Evolutionary conservation across 1,284 basidiomycete species (phyloP), one percentile per base, ranked within the genome.

Genomic region (Microbotryum scabiosae): DNA sequence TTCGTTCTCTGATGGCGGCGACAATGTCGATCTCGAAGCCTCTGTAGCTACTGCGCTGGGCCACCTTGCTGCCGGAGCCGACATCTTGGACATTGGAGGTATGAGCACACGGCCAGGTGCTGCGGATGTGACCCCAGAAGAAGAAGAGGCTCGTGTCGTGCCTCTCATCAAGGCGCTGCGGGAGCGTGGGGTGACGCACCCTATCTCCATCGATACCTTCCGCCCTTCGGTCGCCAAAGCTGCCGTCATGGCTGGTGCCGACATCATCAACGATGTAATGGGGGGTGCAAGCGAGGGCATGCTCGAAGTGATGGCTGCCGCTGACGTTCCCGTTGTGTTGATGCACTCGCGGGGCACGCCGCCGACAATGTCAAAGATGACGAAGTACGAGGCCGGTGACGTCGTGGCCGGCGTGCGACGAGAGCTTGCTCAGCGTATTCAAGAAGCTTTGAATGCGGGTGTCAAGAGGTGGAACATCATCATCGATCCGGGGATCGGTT

Each of bases 241-340:
- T 0, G 87, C 90, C 0, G 78, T 97, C 7, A 76, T 78, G 6
- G 90, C 88, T 0, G 94, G 96, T 0, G 93, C 90, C 12, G 89
- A 86, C 70, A 88, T 90, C 72, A 88, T 98, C 78, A 97, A 98
- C 76, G 94, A 98, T 71, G 90, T 98, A 0, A 83, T 87, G 63
- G 87, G 86, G 1, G 89, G 91, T 63, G 79, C 81, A 14, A 88
- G 88, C 0, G 43, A 75, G 69, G 36, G 68, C 60, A 91, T 97
- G 86, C 82, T 88, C 25, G 68, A 75, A 5, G 75, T 85, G 21
- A 86, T 87, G 50, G 80, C 84, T 21, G 77, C 81, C 41, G 77
- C 83, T 8, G 76, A 75, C n/a, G 76, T 77, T 2, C 82, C 82
- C 1, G 86, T 93, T 57, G 78, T 98, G 9, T 77, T 97, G 55